These are phyloP conservation scores for Coemansia sp. DNA, from an alignment of 192 early-diverging fungal genomes.

Conservation along the genomic window DNA sequence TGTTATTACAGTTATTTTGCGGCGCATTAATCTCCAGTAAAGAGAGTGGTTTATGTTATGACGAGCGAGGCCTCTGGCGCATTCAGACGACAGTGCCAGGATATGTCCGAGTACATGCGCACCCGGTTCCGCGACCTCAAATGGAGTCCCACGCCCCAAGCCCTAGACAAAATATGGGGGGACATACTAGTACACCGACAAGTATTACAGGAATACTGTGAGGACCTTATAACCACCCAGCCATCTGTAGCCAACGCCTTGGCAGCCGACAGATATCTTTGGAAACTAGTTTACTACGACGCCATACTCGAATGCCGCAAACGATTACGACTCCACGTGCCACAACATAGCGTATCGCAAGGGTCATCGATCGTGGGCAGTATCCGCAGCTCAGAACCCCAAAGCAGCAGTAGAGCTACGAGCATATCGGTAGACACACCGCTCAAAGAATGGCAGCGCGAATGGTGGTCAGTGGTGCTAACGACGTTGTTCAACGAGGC, in stretches of 20 bases:
- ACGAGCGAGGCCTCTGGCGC: background rate
- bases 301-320: conserved; percentile 48
- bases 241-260: conserved; percentile 22
- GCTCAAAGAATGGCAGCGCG: conserved; percentile 35
- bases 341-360: conserved; percentile 31
- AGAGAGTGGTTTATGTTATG: conserved; percentile 2
- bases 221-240: conserved; percentile 24
- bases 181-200: conserved; percentile 40
- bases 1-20: background rate
- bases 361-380: conserved; percentile 33
- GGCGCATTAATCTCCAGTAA: background rate
- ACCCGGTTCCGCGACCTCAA: conserved; percentile 27
- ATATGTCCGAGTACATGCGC: conserved; percentile 21
- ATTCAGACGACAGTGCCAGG: conserved; percentile 27
- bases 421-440: conserved; percentile 11
- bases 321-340: conserved; percentile 35
- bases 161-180: conserved; percentile 41
- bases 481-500: conserved; percentile 44
- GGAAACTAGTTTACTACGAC: conserved; percentile 43
- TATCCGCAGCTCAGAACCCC: conserved; percentile 16
- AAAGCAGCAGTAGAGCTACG: conserved; percentile 14
- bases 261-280: conserved; percentile 33
- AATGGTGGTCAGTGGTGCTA: conserved; percentile 46
- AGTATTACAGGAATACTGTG: conserved; percentile 39
- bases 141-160: conserved; percentile 19